Evolutionary conservation across 1,139 yeast genomes (phyloP).

Genomic region (Meyerozyma elateridarum): DNA sequence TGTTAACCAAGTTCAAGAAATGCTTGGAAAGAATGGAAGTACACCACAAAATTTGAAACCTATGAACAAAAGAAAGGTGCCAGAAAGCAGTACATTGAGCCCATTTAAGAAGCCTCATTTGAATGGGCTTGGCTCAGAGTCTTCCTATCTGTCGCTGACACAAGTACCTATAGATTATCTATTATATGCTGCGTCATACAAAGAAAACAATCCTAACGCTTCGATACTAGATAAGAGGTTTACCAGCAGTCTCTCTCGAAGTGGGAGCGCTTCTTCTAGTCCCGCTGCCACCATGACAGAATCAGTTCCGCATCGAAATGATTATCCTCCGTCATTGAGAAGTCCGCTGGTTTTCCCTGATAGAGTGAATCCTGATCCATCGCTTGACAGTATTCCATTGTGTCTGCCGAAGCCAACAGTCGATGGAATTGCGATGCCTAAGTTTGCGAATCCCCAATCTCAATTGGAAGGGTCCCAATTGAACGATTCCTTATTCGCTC

Average conservation of each 20-base stretch:
- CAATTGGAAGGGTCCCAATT: constrained; percentile 15
- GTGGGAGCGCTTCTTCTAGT: background rate
- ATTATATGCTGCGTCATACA: constrained; percentile 32
- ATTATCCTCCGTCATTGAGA: too few species aligned
- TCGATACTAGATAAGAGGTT: background rate
- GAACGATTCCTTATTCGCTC: constrained; percentile 27
- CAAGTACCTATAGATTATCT: constrained; percentile 31
- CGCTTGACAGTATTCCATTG: background rate
- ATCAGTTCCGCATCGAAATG: too few species aligned
- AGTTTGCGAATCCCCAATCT: background rate
- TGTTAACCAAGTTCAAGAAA: constrained; percentile 44
- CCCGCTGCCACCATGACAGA: background rate
- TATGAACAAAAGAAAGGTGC: constrained; percentile 4
- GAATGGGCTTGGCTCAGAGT: constrained; percentile 12
- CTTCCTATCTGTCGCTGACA: constrained; percentile 10
- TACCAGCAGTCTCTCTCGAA: background rate
- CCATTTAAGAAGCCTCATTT: constrained; percentile 1
- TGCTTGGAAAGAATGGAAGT: constrained; percentile 24
- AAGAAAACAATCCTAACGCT: constrained; percentile 2
- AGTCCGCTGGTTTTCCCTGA: too few species aligned
- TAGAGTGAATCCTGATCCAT: background rate
- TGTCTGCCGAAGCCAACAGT: constrained; percentile 1
- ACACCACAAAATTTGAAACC: constrained; percentile 23
- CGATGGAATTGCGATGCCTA: background rate
- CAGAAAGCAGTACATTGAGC: background rate